phyloP scores from a whole-genome alignment of 345 rosid species.

The Angophora floribunda region DNA sequence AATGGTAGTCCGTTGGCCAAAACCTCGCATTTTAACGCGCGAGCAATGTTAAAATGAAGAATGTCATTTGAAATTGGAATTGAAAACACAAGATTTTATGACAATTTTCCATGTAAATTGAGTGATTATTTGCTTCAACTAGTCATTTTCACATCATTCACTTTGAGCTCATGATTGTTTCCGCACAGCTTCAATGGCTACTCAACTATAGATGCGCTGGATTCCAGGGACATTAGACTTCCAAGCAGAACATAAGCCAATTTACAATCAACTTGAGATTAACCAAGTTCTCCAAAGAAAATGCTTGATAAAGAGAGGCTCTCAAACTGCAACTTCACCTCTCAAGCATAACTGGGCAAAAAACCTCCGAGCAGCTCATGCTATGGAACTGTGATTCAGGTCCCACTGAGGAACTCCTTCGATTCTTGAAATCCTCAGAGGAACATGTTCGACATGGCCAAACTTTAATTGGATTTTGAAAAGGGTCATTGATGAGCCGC shows the following conservation, averaged over 20 bases:
- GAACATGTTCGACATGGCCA: background rate
- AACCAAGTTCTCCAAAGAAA: background rate
- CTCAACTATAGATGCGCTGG: background rate
- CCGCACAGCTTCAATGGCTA: background rate
- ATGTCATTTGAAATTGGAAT: background rate
- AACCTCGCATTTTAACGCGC: background rate
- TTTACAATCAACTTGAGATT: background rate
- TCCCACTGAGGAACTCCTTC: background rate
- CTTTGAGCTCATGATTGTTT: background rate
- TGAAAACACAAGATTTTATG: background rate
- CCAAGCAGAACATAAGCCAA: background rate
- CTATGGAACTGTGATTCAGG: background rate
- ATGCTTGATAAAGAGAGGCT: background rate
- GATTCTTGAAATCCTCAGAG: background rate
- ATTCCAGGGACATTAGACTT: background rate
- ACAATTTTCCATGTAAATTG: background rate
- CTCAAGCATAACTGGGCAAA: background rate
- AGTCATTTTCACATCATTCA: background rate
- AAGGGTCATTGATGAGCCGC: background rate
- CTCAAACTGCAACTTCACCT: background rate
- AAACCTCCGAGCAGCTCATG: background rate
- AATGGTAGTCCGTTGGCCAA: background rate
- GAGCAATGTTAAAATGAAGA: background rate
- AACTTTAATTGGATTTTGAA: background rate
- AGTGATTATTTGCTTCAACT: background rate